phyloP scores from a whole-genome alignment of 495 filamentous ascomycete genomes.

The Cudoniella acicularis region DNA sequence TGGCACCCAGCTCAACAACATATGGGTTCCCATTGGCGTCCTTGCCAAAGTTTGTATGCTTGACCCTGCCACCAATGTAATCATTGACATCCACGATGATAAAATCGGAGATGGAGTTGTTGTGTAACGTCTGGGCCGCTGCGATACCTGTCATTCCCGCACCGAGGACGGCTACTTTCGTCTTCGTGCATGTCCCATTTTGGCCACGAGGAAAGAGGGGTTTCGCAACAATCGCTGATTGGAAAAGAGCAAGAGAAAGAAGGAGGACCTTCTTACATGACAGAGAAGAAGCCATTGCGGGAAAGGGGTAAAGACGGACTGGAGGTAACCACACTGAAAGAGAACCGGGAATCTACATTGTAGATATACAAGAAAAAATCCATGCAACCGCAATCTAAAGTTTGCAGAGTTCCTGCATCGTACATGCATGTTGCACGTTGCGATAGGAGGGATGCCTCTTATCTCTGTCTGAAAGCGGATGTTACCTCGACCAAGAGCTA shows the following conservation, averaged over 20 bases:
- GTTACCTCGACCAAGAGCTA: neutral
- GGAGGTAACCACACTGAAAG: neutral
- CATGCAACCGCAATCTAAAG: neutral
- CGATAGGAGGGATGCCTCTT: no score
- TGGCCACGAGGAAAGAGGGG: neutral
- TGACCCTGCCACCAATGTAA: slow-evolving; percentile 59
- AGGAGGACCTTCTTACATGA: neutral
- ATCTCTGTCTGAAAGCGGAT: neutral
- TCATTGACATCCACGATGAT: slow-evolving; percentile 65
- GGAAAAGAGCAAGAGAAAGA: neutral
- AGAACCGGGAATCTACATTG: neutral
- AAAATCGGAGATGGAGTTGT: slow-evolving; percentile 62
- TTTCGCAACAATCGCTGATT: neutral
- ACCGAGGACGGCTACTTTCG: slow-evolving; percentile 46
- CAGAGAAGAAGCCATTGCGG: neutral
- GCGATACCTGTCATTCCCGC: slow-evolving; percentile 67
- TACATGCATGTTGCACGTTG: neutral
- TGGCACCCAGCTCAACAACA: slow-evolving; percentile 63
- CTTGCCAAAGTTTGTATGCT: slow-evolving; percentile 54
- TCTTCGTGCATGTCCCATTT: slow-evolving; percentile 29
- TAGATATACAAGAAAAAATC: neutral
- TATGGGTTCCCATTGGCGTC: slow-evolving; percentile 49
- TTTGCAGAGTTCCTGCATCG: neutral
- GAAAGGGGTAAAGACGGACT: neutral
- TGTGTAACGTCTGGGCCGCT: slow-evolving; percentile 64